A percentile compares a stretch with the other conserved stretches of the same genome.
Evolutionary conservation across 2,329 filamentous ascomycete genomes (phyloP).

Genomic region (Domatiomyces catenatus): DNA sequence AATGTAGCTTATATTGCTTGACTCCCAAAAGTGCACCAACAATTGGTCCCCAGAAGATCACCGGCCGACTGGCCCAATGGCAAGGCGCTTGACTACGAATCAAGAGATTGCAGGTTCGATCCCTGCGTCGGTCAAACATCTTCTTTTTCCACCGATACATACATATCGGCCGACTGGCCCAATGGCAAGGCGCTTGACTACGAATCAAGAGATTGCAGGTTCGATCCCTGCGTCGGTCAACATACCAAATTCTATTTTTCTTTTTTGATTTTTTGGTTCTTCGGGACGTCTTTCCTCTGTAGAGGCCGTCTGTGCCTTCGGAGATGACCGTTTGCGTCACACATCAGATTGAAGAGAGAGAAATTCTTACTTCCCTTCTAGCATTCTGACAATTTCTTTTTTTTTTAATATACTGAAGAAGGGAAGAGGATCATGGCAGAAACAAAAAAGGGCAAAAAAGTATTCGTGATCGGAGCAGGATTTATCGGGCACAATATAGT

Average conservation of each 20-base stretch:
- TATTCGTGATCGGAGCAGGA: constrained; percentile 12
- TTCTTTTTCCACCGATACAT: neutral
- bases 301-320: too few relatives aligned
- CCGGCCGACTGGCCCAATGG: constrained; percentile 18
- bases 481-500: constrained; percentile 30
- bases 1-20: neutral
- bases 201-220: constrained; percentile 27
- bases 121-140: constrained; percentile 1
- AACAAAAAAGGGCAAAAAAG: constrained; percentile 1
- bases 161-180: constrained; percentile 1
- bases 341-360: too few relatives aligned
- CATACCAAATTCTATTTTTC: neutral
- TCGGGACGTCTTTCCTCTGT: too few relatives aligned
- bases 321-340: too few relatives aligned
- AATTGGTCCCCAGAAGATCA: neutral
- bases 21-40: neutral
- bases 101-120: constrained; percentile 23
- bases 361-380: too few relatives aligned
- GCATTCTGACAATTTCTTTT: too few relatives aligned
- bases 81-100: constrained; percentile 31
- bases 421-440: too few relatives aligned
- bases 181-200: constrained; percentile 31
- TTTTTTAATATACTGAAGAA: too few relatives aligned
- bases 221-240: constrained; percentile 4
- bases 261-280: too few relatives aligned